Percentiles rank a stretch among this genome's conserved stretches.
Evolutionary conservation across 2,329 filamentous ascomycete genomes (phyloP).

Genomic region (Ophiocordyceps camponoti-saundersi): DNA sequence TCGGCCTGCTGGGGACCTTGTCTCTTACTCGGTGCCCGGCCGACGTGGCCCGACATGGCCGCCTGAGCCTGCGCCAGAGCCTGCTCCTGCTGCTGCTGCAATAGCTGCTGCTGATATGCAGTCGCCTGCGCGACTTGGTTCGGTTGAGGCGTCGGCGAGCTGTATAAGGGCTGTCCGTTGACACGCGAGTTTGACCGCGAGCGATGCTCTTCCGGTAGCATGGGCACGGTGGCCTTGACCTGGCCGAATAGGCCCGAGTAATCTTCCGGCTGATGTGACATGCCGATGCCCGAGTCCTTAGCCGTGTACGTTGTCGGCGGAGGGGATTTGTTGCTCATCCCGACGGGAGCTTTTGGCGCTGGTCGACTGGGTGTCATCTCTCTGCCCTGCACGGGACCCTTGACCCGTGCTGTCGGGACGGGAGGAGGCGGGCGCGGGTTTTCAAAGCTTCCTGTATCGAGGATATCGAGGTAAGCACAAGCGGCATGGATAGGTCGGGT

Average conservation of each 20-base stretch:
- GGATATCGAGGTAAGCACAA: conserved; percentile 1
- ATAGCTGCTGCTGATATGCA: conserved; percentile 42
- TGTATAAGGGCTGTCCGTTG: conserved; percentile 34
- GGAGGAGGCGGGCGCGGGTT: conserved; percentile 89
- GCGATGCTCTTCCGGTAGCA: conserved; percentile 50
- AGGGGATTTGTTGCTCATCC: conserved; percentile 37
- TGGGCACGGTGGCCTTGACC: conserved; percentile 36
- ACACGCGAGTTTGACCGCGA: conserved; percentile 52
- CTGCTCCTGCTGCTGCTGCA: conserved; percentile 76
- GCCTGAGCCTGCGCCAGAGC: conserved; percentile 68
- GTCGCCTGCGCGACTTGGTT: conserved; percentile 21
- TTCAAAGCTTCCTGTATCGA: conserved; percentile 63
- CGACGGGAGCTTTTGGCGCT: conserved; percentile 71
- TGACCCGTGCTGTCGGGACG: conserved; percentile 44
- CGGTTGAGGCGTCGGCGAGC: conserved; percentile 23
- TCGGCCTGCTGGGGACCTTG: conserved; percentile 21
- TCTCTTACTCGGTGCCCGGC: conserved; percentile 59
- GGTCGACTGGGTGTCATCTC: conserved; percentile 62
- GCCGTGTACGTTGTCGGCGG: conserved; percentile 31
- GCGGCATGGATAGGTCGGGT: conserved; percentile 42
- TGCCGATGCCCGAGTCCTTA: conserved; percentile 48
- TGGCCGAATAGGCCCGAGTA: conserved; percentile 24
- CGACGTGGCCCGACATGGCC: conserved; percentile 53
- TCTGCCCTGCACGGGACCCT: conserved; percentile 23
- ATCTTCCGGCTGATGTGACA: conserved; percentile 42